Conservation (phyloP, 2,329 filamentous ascomycete species). For the Colletotrichum somersetense region DNA sequence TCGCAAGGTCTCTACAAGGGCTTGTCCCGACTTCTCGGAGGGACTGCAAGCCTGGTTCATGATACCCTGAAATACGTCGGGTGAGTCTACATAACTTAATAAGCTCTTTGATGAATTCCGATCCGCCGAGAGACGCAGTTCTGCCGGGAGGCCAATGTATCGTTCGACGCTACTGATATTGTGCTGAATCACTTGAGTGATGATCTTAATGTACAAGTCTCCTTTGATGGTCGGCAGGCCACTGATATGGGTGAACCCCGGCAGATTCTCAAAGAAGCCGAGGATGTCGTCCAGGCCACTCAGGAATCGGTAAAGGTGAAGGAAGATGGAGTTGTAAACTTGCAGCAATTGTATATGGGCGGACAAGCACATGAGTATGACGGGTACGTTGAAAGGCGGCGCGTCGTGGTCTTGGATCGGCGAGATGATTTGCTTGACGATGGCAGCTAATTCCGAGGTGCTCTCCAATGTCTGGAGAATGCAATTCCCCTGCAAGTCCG, state of each 20-base stretch:
- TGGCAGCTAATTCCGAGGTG: background rate
- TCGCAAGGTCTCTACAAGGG: background rate
- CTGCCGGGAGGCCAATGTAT: background rate
- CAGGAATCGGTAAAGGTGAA: background rate
- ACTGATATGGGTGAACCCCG: background rate
- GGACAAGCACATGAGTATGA: background rate
- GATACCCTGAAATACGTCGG: background rate
- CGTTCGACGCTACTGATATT: background rate
- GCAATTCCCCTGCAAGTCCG: background rate
- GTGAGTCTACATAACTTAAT: background rate
- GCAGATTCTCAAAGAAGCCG: background rate
- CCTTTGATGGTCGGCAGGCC: background rate
- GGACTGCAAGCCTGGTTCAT: background rate
- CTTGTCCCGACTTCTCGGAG: background rate
- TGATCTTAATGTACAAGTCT: background rate
- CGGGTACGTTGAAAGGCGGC: background rate
- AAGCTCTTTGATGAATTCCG: background rate
- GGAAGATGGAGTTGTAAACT: background rate
- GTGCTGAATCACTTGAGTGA: background rate
- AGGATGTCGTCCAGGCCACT: background rate
- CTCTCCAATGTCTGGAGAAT: background rate
- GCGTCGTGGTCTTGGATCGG: background rate
- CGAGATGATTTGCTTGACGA: background rate
- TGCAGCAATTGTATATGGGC: background rate
- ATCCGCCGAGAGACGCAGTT: background rate